Conservation (phyloP, 768 basidiomycete genomes). For the Podaxis rugospora region DNA sequence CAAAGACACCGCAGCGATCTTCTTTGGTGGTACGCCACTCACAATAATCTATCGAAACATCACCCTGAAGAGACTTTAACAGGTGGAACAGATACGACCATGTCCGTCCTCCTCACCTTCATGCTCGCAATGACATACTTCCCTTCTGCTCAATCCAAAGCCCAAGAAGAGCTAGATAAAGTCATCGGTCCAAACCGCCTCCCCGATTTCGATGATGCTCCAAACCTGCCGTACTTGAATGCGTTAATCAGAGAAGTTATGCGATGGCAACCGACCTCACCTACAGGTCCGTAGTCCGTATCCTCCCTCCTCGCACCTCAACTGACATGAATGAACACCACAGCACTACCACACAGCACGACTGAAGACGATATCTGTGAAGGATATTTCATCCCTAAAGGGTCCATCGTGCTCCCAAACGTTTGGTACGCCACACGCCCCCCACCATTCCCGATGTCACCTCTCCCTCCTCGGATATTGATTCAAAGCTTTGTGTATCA, state of each 20-base stretch:
- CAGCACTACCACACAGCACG: slow-evolving; percentile 29
- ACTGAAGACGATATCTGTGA: slow-evolving; percentile 40
- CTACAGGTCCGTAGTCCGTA: slow-evolving; percentile 25
- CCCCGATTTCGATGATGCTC: slow-evolving; percentile 32
- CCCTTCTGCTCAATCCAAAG: slow-evolving; percentile 33
- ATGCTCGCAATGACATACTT: slow-evolving; percentile 35
- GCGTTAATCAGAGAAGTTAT: slow-evolving; percentile 33
- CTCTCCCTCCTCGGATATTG: not conserved
- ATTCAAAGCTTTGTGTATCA: not conserved
- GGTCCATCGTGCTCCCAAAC: slow-evolving; percentile 30
- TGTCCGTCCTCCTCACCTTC: slow-evolving; percentile 26
- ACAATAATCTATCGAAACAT: not conserved
- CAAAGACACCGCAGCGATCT: slow-evolving; percentile 11
- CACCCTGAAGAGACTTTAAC: slow-evolving; percentile 6
- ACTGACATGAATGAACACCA: not conserved
- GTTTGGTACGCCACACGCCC: slow-evolving; percentile 22
- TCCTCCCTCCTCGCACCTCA: not conserved
- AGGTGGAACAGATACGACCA: slow-evolving; percentile 23
- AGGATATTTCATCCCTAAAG: slow-evolving; percentile 42
- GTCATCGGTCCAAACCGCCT: slow-evolving; percentile 33
- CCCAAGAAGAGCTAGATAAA: slow-evolving; percentile 35
- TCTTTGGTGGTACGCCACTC: slow-evolving; percentile 8
- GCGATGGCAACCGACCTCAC: slow-evolving; percentile 25
- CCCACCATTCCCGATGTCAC: not conserved
- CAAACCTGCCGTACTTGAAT: slow-evolving; percentile 32